Base-by-base conservation (phyloP, 2,329 filamentous ascomycete species). In the Arthrobotrys megalospora region DNA sequence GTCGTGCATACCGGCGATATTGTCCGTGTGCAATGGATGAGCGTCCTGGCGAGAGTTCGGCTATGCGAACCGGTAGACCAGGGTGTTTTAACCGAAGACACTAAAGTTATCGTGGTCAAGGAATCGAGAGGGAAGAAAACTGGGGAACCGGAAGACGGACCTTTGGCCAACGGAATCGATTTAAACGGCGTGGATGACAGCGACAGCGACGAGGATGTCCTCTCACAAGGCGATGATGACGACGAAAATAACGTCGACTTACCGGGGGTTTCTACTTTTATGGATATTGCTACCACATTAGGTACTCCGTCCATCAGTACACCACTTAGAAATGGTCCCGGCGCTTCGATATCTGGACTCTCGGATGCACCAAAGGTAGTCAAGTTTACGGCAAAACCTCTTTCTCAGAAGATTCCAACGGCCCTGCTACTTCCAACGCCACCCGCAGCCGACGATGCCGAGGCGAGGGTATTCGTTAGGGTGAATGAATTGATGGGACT, bases 61-160 rank as follows among this genome's bases (percentile, higher is more conserved):
- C 90, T 96, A n/a, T 98, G 94, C 83, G 96, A 99, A 83, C 96
- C 96, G 7, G 94, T 98, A 14, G 90, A 93, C 5, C 96, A 99
- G 84, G 96, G 96, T 7, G 84, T 96, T 4, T 84, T 99, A 55
- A 88, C 91, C 7, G 88, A 93, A 0, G 88, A 86, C 11, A 99
- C 94, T 14, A 94, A 92, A 82, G 93, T 99, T 72, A 90, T 99
- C 24, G 87, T 98, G 21, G 82, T 21, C 84, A 86, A 81, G 84
- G 76, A 79, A 24, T 72, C 67, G 2, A 63, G 68, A 24, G 69
- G 76, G 6, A 72, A 65, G 24, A 68, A 52, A 24, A 47, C 16
- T 10, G 66, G 53, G 0, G 68, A 66, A 19, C 43, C 45, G 0
- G 66, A 68, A 34, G 81, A 89, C 89, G 12, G 87, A 87, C 80